These are phyloP conservation scores for Podaxis sp. DNA, from an alignment of 768 basidiomycete species.

Conservation along the genomic window DNA sequence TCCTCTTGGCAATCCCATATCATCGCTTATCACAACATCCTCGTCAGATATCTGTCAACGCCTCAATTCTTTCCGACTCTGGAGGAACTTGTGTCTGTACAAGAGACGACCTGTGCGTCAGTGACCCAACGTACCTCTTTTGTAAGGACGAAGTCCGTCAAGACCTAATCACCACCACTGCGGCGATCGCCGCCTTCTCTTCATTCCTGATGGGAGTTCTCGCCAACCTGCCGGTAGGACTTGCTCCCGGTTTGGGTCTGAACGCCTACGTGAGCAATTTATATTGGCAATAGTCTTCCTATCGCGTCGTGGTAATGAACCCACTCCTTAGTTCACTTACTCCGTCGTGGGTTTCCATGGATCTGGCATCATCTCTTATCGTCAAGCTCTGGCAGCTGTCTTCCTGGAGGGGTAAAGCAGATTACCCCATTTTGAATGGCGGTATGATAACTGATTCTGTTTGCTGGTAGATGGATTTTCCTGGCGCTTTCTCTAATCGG, in stretches of 20 bases:
- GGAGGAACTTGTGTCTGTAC: slow-evolving; percentile 83
- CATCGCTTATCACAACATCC: slow-evolving; percentile 6
- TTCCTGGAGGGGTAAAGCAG: slow-evolving; percentile 73
- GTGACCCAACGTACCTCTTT: slow-evolving; percentile 46
- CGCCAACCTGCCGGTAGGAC: slow-evolving; percentile 85
- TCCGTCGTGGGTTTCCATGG: slow-evolving; percentile 87
- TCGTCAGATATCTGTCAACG: slow-evolving; percentile 77
- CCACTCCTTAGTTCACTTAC: slow-evolving; percentile 63
- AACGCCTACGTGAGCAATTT: slow-evolving; percentile 67
- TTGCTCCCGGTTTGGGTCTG: slow-evolving; percentile 82
- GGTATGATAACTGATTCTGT: not conserved
- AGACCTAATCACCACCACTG: slow-evolving; percentile 82
- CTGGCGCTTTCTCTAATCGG: slow-evolving; percentile 75
- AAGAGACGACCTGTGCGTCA: slow-evolving; percentile 47
- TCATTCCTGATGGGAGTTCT: slow-evolving; percentile 80
- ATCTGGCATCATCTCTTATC: slow-evolving; percentile 64
- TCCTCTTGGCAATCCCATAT: not conserved
- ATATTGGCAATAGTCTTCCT: not conserved
- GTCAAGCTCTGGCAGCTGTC: slow-evolving; percentile 78
- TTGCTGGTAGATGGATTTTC: slow-evolving; percentile 65
- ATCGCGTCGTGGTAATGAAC: not conserved
- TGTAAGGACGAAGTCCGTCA: slow-evolving; percentile 61
- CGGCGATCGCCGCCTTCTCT: slow-evolving; percentile 68
- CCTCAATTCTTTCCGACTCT: slow-evolving; percentile 67
- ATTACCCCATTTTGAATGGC: not conserved